Base-by-base conservation (phyloP, 352 stramenopile genomes). In the Aphanomyces invadans region DNA sequence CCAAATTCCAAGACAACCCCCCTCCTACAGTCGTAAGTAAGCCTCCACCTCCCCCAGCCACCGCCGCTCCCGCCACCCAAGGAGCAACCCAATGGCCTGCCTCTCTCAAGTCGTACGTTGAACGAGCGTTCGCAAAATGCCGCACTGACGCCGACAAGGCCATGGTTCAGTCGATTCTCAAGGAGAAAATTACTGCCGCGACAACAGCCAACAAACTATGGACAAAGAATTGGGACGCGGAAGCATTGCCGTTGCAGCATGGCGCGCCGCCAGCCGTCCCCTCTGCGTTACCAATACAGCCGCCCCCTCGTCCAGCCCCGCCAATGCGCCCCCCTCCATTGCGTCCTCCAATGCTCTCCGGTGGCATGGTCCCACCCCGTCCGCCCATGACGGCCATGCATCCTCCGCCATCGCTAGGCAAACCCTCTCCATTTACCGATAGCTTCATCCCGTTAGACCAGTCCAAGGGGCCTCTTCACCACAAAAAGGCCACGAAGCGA, bases 161-260 rank as follows among this genome's bases (percentile, higher is more conserved):
- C 33, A 72, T 92, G 44, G 90, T 84, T 10, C 85, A 95, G 64
- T 85, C 88, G 46, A 70, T 76, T 0, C 73, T 95, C 15, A 95
- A 94, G 59, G 80, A 89, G 42, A 65, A 86, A 48, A 92, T 95
- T 62, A 90, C 84, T 3, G 87, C 86, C 49, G 83, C 87, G 48
- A 91, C 94, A 46, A 90, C 85, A 74, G 79, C 74, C 10, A 94
- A 90, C 67, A 80, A 78, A 53, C 67, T 95, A 45, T 94, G 85
- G 85, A 92, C 85, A 15, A 87, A 81, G 64, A 92, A 93, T 73
- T 95, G 87, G 87, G 56, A 70, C 23, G 78, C 71, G 11, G 83
- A 94, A 70, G 79, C 83, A 1, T 64, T 95, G 61, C 87, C 86
- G 19, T 77, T 80, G 36, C 73, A 69, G n/a, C 19, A 53, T 26